Evolutionary conservation across 1,139 yeast genomes (phyloP), one percentile per base, ranked within the genome.

Genomic region (Pichia sp.): DNA sequence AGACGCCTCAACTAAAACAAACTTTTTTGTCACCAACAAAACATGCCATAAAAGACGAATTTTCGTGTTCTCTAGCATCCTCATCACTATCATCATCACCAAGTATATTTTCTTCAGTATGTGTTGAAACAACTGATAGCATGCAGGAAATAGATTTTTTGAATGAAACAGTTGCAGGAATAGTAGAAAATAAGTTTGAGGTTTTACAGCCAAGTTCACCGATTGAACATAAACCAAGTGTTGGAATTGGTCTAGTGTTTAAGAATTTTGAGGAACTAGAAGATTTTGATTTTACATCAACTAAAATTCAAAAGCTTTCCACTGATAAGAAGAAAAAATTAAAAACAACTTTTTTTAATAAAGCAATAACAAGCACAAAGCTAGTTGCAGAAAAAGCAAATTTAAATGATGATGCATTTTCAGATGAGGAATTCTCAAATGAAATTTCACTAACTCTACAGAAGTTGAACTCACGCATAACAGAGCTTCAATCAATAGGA

Each of bases 251-350:
- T 15, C 11, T 32, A 8, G 22, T 24, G 2, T 43, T 34, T 22
- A 30, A 27, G 24, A 36, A 35, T 2, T 40, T 43, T 31, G 43
- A 40, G 21, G 37, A 40, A 9, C 13, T 43, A 6, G 46, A 42
- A 15, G 14, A 39, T n/a, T 31, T 15, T 16, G 28, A 33, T 25
- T 19, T 10, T 19, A 16, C 11, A 15, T 23, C 23, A 9, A 19
- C 22, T 14, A 27, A 31, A 21, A 30, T 25, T 8, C 34, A 23
- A 13, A 37, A 33, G 29, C 6, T 19, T 10, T 33, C 10, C 7
- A 14, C 11, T 9, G 21, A 19, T 16, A 6, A 26, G 15, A 14
- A 6, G 23, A 33, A 29, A n/a, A 16, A 18, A 19, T 18, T 10
- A 24, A 23, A 22, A 5, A 33, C 21, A n/a, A 36, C 37, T 7